Percentiles rank a stretch among this genome's conserved stretches.
phyloP scores from a whole-genome alignment of 176 grass and related monocot genomes.

The Oryza australiensis region DNA sequence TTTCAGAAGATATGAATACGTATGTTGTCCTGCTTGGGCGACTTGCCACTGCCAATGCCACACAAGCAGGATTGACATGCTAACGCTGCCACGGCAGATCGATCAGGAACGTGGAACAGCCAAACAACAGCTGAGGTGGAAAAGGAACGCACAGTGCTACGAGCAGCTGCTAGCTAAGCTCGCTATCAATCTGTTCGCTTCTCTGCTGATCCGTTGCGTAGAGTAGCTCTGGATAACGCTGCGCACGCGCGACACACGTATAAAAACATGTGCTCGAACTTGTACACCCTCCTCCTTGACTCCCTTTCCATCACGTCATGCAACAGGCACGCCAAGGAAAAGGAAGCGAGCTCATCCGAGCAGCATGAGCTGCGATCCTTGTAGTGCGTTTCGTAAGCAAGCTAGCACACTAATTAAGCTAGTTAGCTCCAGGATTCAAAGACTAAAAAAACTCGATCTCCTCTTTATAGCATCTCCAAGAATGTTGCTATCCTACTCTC shows the following conservation, averaged over 20 bases:
- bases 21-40: not conserved
- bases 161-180: no score
- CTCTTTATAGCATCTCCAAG: no score
- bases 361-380: not conserved
- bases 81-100: constrained; percentile 18
- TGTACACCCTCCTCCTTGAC: not conserved
- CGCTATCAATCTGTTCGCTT: not conserved
- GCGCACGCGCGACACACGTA: not conserved
- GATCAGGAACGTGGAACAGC: not conserved
- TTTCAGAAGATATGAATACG: not conserved
- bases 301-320: not conserved
- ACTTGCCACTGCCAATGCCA: constrained; percentile 23
- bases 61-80: constrained; percentile 31
- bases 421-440: not conserved
- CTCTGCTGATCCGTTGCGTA: not conserved
- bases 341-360: not conserved
- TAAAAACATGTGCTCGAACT: not conserved
- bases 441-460: not conserved
- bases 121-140: constrained; percentile 14
- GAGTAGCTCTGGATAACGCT: not conserved
- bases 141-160: not conserved
- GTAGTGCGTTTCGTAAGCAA: not conserved
- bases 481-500: no score
- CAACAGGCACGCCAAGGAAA: not conserved
- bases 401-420: no score